Base-by-base conservation (phyloP, 257 asterid species). In the Prunella vulgaris region DNA sequence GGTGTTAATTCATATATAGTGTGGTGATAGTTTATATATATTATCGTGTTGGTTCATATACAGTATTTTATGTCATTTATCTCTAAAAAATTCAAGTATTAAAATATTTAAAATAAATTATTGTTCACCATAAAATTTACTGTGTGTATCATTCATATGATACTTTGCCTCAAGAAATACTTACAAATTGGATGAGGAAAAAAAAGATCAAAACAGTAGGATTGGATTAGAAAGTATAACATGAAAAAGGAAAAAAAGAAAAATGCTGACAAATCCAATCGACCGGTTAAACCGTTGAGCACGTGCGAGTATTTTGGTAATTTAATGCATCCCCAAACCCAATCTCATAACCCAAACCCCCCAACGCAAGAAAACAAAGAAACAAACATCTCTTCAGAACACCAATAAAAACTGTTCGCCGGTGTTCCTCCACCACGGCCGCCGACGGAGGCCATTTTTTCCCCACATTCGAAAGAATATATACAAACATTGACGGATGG, bases 241-340 rank as follows among this genome's bases (percentile, higher is more conserved):
- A 20, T 5, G 20, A 7, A 38, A 2, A 58, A 3, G 28, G 9
- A 44, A 70, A 62, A 35, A 28, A 15, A 46, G n/a, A 72, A 17
- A 51, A 15, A 13, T 42, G 60, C 1, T 60, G 51, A 35, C 5
- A 24, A 44, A n/a, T 12, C 17, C 13, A 52, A 52, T 22, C 32
- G 67, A 66, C 71, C 35, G 70, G 71, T 73, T 57, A 68, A 68
- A 66, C 77, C 42, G 76, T 79, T 79, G 77, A 71, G 70, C 68
- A 48, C 60, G 62, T 33, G 74, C 49, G 4, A 42, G 65, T 24
- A 28, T 69, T 78, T 74, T 22, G 44, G 77, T 79, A 75, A 71
- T 61, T 30, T 12, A 17, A 54, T 58, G 63, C 30, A 51, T 17
- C 6, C 24, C 75, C 44, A 37, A 62, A 38, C 75, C 76, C 84